Percentiles rank a stretch among this genome's conserved stretches.
Conservation (phyloP, 2,329 filamentous ascomycete species). For the Aschersonia sp. region DNA sequence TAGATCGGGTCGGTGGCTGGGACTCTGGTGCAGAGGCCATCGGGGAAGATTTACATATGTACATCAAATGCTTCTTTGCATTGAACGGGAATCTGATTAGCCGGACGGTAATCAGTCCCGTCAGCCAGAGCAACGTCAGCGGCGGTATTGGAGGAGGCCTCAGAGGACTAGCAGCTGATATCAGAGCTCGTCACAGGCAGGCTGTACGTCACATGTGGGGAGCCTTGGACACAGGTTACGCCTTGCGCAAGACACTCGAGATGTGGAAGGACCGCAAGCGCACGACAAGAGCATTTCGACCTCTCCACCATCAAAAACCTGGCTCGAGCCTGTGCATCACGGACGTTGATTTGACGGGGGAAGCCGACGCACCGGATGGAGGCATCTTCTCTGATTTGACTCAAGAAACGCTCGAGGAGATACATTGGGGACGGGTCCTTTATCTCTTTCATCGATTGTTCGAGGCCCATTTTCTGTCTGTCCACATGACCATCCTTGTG, state of each 20-base stretch:
- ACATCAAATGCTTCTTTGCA: slow-evolving; percentile 64
- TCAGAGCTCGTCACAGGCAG: slow-evolving; percentile 55
- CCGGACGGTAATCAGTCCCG: slow-evolving; percentile 50
- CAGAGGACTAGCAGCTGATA: slow-evolving; percentile 38
- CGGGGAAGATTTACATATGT: slow-evolving; percentile 66
- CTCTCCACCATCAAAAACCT: slow-evolving; percentile 35
- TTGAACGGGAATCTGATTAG: slow-evolving; percentile 55
- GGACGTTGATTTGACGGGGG: slow-evolving; percentile 24
- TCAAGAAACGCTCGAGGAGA: slow-evolving; percentile 33
- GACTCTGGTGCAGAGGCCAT: slow-evolving; percentile 58
- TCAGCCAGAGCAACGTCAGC: slow-evolving; percentile 60
- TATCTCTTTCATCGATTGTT: slow-evolving; percentile 54
- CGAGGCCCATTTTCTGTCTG: slow-evolving; percentile 58
- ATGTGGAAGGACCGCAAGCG: slow-evolving; percentile 44
- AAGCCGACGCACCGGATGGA: slow-evolving; percentile 26
- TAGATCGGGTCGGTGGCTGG: slow-evolving; percentile 59
- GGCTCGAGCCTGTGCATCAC: slow-evolving; percentile 32
- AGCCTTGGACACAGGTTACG: slow-evolving; percentile 53
- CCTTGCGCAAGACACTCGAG: slow-evolving; percentile 41
- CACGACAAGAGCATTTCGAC: slow-evolving; percentile 38
- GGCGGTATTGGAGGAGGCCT: slow-evolving; percentile 40
- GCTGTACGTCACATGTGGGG: slow-evolving; percentile 67
- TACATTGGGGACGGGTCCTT: slow-evolving; percentile 40
- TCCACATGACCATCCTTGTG: slow-evolving; percentile 52
- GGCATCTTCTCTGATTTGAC: slow-evolving; percentile 42